Evolutionary conservation across 306 rosid genomes (phyloP).

Genomic region (Glycine tomentella): DNA sequence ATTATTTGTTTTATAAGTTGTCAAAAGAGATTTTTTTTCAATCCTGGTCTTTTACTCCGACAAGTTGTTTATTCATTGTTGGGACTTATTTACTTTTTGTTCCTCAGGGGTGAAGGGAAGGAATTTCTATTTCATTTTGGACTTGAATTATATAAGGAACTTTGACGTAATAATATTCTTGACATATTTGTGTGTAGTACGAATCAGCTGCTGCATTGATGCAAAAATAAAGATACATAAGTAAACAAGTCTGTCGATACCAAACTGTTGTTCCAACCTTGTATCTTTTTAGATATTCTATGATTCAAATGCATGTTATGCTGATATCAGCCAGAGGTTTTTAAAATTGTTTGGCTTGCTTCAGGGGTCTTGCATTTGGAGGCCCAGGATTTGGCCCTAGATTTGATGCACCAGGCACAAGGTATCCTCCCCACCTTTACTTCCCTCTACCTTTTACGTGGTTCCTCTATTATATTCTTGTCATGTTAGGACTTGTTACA

Average conservation of each 20-base stretch:
- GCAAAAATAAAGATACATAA: background rate
- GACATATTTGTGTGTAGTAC: slow-evolving; percentile 8
- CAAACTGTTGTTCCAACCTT: slow-evolving; percentile 2
- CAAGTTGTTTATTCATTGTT: background rate
- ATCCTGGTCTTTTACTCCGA: slow-evolving; percentile 14
- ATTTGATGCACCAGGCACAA: slow-evolving; percentile 72
- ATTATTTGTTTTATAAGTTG: slow-evolving; percentile 9
- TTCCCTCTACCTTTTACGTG: slow-evolving; percentile 35
- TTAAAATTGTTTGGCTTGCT: slow-evolving; percentile 45
- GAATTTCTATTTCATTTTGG: slow-evolving; percentile 26
- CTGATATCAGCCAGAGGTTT: slow-evolving; percentile 11
- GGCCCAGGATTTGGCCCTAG: slow-evolving; percentile 84
- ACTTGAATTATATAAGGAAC: background rate
- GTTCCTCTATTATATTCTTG: slow-evolving; percentile 27
- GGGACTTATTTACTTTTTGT: background rate
- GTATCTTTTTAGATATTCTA: slow-evolving; percentile 7
- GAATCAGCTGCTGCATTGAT: background rate
- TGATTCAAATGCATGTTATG: slow-evolving; percentile 30
- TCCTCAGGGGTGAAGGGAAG: slow-evolving; percentile 19
- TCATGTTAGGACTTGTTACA: slow-evolving; percentile 20
- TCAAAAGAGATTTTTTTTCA: slow-evolving; percentile 24
- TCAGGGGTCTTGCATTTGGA: slow-evolving; percentile 73
- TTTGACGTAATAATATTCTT: background rate
- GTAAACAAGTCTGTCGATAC: slow-evolving; percentile 5
- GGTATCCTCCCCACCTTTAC: slow-evolving; percentile 54